Evolutionary conservation across 257 asterid species (phyloP), one percentile per base, ranked within the genome.

Genomic region (Plectranthus barbatus): DNA sequence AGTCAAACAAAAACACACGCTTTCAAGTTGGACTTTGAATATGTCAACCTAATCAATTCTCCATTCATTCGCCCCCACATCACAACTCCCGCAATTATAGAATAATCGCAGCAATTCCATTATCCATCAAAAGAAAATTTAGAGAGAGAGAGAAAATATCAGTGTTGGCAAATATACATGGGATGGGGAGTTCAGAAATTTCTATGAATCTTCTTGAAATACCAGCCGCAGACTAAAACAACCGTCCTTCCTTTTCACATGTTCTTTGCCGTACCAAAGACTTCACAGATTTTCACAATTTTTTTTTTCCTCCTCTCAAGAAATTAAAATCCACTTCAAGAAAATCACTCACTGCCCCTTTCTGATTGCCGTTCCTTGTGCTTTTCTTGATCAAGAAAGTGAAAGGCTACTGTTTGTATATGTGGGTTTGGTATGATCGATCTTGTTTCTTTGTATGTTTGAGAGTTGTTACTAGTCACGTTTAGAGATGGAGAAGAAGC

Each of bases 131-230:
- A 17, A 37, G 9, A 17, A 58, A 40, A 39, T n/a, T n/a, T n/a
- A n/a, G n/a, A n/a, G n/a, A n/a, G n/a, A n/a, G n/a, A n/a, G n/a
- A n/a, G n/a, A n/a, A n/a, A n/a, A n/a, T n/a, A n/a, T n/a, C n/a
- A n/a, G n/a, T n/a, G n/a, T n/a, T n/a, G n/a, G n/a, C n/a, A n/a
- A n/a, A n/a, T n/a, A n/a, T n/a, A n/a, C n/a, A n/a, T n/a, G n/a
- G n/a, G n/a, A n/a, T n/a, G n/a, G n/a, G n/a, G n/a, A n/a, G n/a
- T n/a, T n/a, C 7, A 55, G 79, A 72, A 75, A 72, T 61, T 76
- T 70, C 79, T 29, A 4, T 57, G 81, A 23, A 52, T 66, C 72
- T 79, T 79, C 81, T 65, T 72, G 61, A 69, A 72, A 68, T 45
- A 49, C 71, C 60, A 39, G 21, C 61, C 11, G 44, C 62, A 39